Evolutionary conservation across 768 basidiomycete species (phyloP), one percentile per base, ranked within the genome.

Genomic region (Agaricus blazei): DNA sequence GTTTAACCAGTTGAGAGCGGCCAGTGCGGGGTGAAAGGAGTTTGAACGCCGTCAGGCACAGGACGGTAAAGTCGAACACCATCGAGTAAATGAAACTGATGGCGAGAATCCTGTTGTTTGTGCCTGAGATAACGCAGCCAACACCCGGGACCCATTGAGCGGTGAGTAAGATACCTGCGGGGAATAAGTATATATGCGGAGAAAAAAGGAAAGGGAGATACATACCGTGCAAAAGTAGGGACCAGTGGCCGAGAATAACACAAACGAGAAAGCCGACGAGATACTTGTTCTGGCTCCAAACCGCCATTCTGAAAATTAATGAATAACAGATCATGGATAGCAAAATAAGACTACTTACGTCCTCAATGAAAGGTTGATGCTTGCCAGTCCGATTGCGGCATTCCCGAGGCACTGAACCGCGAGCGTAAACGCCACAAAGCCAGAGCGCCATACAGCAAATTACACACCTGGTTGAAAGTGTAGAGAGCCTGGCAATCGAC

Each of bases 51-150:
- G 84, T 86, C 48, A 88, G 71, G 45, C 69, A 70, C 29, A 89
- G 67, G 48, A 89, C 84, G 14, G 71, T 64, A 58, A 89, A 75
- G 68, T 89, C 87, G 63, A 88, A 87, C 23, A 70, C 68, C 87
- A 89, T 89, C 47, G 83, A 79, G 63, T 88, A 88, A 60, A 88
- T 85, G 68, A 87, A 89, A 5, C 81, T 81, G 26, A 75, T 74
- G 3, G 85, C 83, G 47, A 90, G 79, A 42, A 86, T 69, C 47
- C 65, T 74, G 67, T 74, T 85, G 62, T 84, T 70, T 5, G 85
- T 87, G 28, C 75, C 69, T 9, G 75, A 78, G 59, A 88, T 88
- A 28, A 71, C 72, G 60, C 87, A 88, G 29, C 81, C 75, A 31
- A 64, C 58, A 4, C 69, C 73, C 1, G 71, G 68, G 9, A 77